Percentiles rank a stretch among this genome's conserved stretches.
phyloP scores from a whole-genome alignment of 805 yeast genomes.

The Saturnispora halmiae region DNA sequence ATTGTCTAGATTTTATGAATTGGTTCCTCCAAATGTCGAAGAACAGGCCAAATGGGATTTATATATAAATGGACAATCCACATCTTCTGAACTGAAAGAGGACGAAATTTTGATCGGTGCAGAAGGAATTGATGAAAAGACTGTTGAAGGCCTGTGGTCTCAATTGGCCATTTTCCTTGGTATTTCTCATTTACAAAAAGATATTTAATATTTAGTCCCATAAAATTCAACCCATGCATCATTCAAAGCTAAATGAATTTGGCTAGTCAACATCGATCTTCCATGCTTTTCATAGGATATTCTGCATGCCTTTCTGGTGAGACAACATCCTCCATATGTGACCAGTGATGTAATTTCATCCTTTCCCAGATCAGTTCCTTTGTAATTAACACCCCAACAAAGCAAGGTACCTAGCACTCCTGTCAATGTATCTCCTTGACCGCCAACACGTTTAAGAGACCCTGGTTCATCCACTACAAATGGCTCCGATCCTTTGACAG shows the following conservation, averaged over 20 bases:
- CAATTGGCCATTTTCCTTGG: constrained; percentile 66
- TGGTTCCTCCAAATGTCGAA: constrained; percentile 54
- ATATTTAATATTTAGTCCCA: constrained; percentile 2
- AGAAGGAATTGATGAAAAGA: constrained; percentile 15
- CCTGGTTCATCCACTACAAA: constrained; percentile 45
- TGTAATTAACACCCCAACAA: constrained; percentile 68
- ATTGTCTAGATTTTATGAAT: constrained; percentile 65
- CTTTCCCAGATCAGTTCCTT: constrained; percentile 46
- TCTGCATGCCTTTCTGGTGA: constrained; percentile 57
- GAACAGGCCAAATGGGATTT: constrained; percentile 45
- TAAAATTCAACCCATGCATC: constrained; percentile 39
- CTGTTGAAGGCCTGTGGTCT: constrained; percentile 38
- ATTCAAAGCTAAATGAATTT: constrained; percentile 62
- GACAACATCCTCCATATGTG: constrained; percentile 60
- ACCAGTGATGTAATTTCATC: constrained; percentile 38
- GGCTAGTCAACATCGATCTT: constrained; percentile 79
- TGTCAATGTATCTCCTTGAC: constrained; percentile 90
- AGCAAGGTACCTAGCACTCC: constrained; percentile 78
- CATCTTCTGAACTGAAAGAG: constrained; percentile 27
- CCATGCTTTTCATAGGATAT: constrained; percentile 59
- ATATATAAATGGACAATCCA: constrained; percentile 42
- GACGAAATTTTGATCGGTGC: constrained; percentile 25
- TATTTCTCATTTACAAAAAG: constrained; percentile 12
- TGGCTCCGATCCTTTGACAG: constrained; percentile 33
- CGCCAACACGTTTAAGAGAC: constrained; percentile 78